Base-by-base conservation (phyloP, 805 yeast genomes). In the Myxozyma geophila region DNA sequence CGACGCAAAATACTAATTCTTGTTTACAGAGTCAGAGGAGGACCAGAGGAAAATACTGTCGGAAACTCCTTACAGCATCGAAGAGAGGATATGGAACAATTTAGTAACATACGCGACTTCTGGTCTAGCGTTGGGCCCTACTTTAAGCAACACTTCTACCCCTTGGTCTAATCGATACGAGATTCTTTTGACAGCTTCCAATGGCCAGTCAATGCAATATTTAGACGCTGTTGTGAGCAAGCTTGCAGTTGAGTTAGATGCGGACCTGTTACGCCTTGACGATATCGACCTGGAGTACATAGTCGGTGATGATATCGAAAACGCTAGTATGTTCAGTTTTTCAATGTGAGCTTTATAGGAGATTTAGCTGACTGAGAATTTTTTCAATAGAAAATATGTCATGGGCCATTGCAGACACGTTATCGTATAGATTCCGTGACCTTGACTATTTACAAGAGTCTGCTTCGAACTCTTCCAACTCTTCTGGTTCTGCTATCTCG, bases 121-220 rank as follows among this genome's bases (percentile, higher is more conserved):
- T 0, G 62, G 59, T 17, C 21, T 60, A 13, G 17, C 59, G 21
- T 49, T 59, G 10, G 54, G 62, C 1, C 54, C 39, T 0, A 40
- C 35, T 35, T 17, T 52, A 5, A n/a, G 37, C 46, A 36, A 28
- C n/a, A 21, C 43, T 7, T 28, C 53, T 5, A 47, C 64, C 4
- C 58, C 62, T 17, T 64, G 64, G 64, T 41, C 62, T 7, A 58
- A 57, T 39, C 54, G 58, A 37, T 62, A 52, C 36, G 55, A 59
- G 28, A 49, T 64, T 2, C 40, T 49, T 15, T 50, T 64, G 8
- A 19, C 54, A 13, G 63, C 68, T 8, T 33, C 68, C 1, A 39
- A 54, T 7, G 68, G 68, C 35, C 68, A 64, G 55, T 64, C 68
- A 13, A 54, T 64, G 63, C 48, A 48, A 17, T 64, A 54, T 40